Conservation (phyloP, 2,329 filamentous ascomycete genomes). For the Hymenoscyphus repandus region DNA sequence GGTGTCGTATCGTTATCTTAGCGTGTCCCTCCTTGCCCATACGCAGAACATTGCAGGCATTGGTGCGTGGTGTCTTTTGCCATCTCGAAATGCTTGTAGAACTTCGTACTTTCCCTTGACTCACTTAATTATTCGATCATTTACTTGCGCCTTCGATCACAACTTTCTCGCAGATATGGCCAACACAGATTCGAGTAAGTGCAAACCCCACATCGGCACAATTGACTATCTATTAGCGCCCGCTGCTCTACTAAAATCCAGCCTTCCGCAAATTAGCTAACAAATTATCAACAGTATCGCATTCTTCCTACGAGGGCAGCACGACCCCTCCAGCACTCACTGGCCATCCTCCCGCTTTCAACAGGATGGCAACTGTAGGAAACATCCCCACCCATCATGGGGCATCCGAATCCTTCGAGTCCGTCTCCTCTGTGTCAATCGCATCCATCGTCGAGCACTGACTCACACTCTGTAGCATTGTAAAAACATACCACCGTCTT, state of each 20-base stretch:
- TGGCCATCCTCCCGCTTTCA: conserved; percentile 25
- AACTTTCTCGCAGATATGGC: conserved; percentile 5
- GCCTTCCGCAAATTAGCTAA: conserved; percentile 11
- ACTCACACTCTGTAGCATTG: conserved; percentile 41
- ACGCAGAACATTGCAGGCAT: too few species aligned
- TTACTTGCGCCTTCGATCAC: neutral
- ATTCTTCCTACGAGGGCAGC: conserved; percentile 24
- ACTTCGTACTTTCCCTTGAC: too few species aligned
- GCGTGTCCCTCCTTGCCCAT: neutral
- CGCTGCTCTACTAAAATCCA: conserved; percentile 3
- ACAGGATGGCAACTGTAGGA: conserved; percentile 28
- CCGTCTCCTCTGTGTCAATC: conserved; percentile 3
- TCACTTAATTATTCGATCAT: too few species aligned
- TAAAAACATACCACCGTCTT: conserved; percentile 59
- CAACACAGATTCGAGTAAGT: conserved; percentile 7
- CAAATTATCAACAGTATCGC: conserved; percentile 10
- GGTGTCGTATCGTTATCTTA: conserved; percentile 1
- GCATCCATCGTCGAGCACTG: conserved; percentile 13
- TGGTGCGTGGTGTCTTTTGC: too few species aligned
- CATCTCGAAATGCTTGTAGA: too few species aligned
- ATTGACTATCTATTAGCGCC: neutral
- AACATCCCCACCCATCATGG: conserved; percentile 17
- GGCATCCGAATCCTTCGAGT: conserved; percentile 27
- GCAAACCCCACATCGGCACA: neutral
- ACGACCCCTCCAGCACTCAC: conserved; percentile 28